Evolutionary conservation across 805 yeast genomes (phyloP).

Genomic region (Metschnikowia continentalis): DNA sequence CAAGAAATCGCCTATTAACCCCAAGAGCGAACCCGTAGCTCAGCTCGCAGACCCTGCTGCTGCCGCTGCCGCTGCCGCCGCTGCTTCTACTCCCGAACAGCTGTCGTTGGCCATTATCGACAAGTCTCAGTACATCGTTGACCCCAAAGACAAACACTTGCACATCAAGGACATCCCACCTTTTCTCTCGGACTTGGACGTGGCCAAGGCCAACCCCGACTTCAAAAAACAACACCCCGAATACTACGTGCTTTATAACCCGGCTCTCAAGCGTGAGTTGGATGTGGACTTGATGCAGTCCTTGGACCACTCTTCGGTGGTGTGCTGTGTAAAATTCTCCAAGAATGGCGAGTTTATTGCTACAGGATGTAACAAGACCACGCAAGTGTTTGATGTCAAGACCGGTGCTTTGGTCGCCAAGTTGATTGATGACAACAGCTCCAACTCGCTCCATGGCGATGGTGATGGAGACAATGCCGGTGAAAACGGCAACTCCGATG

Average conservation of each 20-base stretch:
- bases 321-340: conserved; percentile 92
- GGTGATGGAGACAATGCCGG: conserved; percentile 27
- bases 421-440: conserved; percentile 68
- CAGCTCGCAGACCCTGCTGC: conserved; percentile 15
- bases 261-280: conserved; percentile 59
- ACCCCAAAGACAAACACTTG: conserved; percentile 42
- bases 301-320: conserved; percentile 89
- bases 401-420: conserved; percentile 87
- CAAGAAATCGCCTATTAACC: conserved; percentile 12
- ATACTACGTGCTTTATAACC: conserved; percentile 86
- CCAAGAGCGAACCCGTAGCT: conserved; percentile 15
- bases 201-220: conserved; percentile 67
- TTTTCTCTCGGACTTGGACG: conserved; percentile 75
- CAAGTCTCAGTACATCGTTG: conserved; percentile 39
- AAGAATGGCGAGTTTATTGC: conserved; percentile 90
- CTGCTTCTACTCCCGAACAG: conserved; percentile 15
- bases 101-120: conserved; percentile 34
- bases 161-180: conserved; percentile 78
- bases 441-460: conserved; percentile 16
- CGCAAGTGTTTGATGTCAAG: conserved; percentile 89
- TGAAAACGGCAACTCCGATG: conserved; percentile 33
- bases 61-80: conserved; percentile 21
- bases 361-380: conserved; percentile 94
- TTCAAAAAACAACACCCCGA: conserved; percentile 80
- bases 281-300: conserved; percentile 89